Conservation (phyloP, 805 yeast species). For the Kluyveromyces wickerhamii region DNA sequence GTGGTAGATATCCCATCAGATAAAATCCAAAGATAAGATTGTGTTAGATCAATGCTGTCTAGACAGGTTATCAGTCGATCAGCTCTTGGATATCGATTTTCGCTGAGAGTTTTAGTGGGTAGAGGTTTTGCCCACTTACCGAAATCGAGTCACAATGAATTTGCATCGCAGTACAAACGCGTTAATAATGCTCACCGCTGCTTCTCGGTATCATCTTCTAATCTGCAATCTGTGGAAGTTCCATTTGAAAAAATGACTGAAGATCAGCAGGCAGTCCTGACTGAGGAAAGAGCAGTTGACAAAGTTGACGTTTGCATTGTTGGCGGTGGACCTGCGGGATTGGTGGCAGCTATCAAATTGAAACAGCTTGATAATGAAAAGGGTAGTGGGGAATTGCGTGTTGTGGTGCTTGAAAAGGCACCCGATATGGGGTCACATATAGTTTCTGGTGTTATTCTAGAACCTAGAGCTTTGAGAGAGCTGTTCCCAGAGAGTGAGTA, state of each 20-base stretch:
- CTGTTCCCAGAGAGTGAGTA: constrained; percentile 63
- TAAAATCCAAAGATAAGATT: no score
- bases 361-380: constrained; percentile 72
- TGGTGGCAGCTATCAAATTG: constrained; percentile 83
- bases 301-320: constrained; percentile 90
- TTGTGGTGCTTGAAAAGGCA: constrained; percentile 86
- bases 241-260: constrained; percentile 24
- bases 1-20: no score
- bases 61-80: no score
- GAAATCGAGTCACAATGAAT: no score
- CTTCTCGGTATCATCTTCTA: not conserved
- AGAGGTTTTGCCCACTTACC: no score
- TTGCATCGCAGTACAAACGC: no score
- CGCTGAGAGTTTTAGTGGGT: no score
- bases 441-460: constrained; percentile 89
- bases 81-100: no score
- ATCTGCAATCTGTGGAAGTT: constrained; percentile 17
- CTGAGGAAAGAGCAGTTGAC: constrained; percentile 71
- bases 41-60: no score
- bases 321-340: constrained; percentile 97
- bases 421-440: constrained; percentile 90
- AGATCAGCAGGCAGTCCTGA: constrained; percentile 42
- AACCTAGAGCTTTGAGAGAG: constrained; percentile 82
- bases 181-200: not conserved
- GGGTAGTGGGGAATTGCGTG: constrained; percentile 64